Base-by-base conservation (phyloP, 75 land plant genomes). In the Pseudotsuga menziesii region DNA sequence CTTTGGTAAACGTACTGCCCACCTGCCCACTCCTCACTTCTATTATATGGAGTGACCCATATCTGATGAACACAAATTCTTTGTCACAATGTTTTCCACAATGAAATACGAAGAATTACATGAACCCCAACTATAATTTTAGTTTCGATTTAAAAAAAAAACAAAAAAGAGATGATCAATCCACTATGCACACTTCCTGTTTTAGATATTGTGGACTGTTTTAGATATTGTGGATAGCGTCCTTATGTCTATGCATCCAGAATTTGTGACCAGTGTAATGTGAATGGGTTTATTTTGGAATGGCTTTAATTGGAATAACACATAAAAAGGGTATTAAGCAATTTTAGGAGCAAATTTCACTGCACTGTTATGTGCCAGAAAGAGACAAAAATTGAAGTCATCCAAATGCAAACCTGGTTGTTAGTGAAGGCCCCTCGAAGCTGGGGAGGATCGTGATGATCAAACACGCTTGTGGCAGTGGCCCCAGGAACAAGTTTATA, bases 1-100 rank as follows among this genome's bases (percentile, higher is more conserved):
- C 93, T 94, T 77, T 90, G 93, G 72, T 82, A 90, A 5, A 77
- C 83, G 66, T 85, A 89, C 32, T 89, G 77, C 22, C 98, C 98
- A 20, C 89, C 93, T 0, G 98, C 94, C 93, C 92, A 94, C 48
- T 90, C 85, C 82, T 94, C 93, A 76, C 84, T 87, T 85, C 74
- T 59, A 71, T 92, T 92, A 74, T 89, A 90, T 0, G 87, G 90
- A 2, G 93, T 92, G n/a, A 92, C 98, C 94, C 95, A 94, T 22
- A 94, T 87, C 84, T 94, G 87, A 62, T 39, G 72, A 3, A 69
- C 20, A 22, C 64, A 69, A 69, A 41, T 69, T 69, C 48, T 69
- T 39, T 44, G 41, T 69, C 41, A 7, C 23, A 69, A 69, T 63
- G 22, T 23, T 39, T 12, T 17, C 23, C 36, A n/a, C 3, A 7